These are phyloP conservation scores for Pseudomassariella vexata DNA, from an alignment of 2,329 filamentous ascomycete species.

Conservation along the genomic window DNA sequence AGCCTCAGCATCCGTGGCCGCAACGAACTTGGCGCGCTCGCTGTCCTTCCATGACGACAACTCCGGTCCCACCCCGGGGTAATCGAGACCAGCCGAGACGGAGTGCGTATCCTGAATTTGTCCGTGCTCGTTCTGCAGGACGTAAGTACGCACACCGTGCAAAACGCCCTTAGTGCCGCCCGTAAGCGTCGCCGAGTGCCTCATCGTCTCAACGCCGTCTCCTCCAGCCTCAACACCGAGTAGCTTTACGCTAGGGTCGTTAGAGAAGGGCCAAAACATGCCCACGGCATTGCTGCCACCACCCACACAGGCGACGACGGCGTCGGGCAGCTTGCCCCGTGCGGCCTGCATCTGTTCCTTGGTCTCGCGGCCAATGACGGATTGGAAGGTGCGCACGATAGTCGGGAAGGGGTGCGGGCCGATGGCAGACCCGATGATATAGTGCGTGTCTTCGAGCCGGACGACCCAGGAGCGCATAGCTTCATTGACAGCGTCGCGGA, in stretches of 20 bases:
- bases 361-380: constrained; percentile 90
- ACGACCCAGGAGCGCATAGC: constrained; percentile 92
- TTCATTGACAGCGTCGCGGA: constrained; percentile 90
- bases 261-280: constrained; percentile 96
- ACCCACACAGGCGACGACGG: constrained; percentile 93
- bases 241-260: constrained; percentile 78
- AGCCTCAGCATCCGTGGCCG: constrained; percentile 86
- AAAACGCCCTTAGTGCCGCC: constrained; percentile 87
- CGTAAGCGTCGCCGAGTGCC: constrained; percentile 83
- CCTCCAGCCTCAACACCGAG: constrained; percentile 93
- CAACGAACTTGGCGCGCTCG: constrained; percentile 78
- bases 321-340: constrained; percentile 85
- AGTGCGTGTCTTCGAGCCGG: constrained; percentile 88
- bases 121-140: constrained; percentile 86
- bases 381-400: constrained; percentile 96
- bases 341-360: constrained; percentile 84
- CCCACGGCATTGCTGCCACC: constrained; percentile 92
- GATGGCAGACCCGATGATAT: constrained; percentile 96
- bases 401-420: constrained; percentile 97
- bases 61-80: constrained; percentile 94
- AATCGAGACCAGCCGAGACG: constrained; percentile 92
- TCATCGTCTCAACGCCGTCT: constrained; percentile 78
- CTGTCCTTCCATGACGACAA: constrained; percentile 89
- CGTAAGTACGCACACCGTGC: constrained; percentile 92
- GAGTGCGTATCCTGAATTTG: constrained; percentile 96